These are phyloP conservation scores for Phytophthora cactorum DNA, from an alignment of 352 stramenopile genomes.

Conservation along the genomic window DNA sequence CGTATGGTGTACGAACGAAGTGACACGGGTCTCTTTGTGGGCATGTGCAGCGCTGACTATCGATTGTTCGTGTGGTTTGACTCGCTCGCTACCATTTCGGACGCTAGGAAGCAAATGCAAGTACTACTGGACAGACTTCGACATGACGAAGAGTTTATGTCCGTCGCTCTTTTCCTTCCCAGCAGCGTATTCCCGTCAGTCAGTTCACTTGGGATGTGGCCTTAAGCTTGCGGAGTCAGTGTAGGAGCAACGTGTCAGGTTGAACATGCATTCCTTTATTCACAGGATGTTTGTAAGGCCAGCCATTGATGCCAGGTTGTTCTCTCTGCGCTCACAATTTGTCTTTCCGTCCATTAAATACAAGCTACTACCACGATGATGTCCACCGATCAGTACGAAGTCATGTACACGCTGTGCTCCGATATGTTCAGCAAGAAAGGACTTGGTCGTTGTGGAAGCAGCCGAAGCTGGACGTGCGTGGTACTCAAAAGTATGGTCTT, in stretches of 20 bases:
- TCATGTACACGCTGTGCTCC: too few species aligned
- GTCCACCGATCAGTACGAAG: too few species aligned
- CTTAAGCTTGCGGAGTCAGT: conserved; percentile 10
- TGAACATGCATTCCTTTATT: neutral
- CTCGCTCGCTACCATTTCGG: conserved; percentile 45
- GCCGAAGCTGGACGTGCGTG: neutral
- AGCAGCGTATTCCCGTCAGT: conserved; percentile 30
- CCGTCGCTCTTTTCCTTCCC: conserved; percentile 42
- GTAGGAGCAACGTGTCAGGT: neutral
- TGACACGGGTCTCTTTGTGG: conserved; percentile 54
- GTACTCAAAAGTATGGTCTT: neutral
- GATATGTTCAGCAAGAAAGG: too few species aligned
- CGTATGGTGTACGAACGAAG: conserved; percentile 63
- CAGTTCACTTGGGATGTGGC: conserved; percentile 34
- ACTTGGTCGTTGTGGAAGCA: neutral
- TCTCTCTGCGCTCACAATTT: too few species aligned
- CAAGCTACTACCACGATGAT: too few species aligned
- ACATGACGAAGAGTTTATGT: conserved; percentile 63
- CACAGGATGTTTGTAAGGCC: neutral
- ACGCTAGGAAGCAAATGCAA: conserved; percentile 60
- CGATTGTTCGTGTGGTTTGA: conserved; percentile 68
- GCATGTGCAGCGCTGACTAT: conserved; percentile 58
- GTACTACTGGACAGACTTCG: conserved; percentile 63
- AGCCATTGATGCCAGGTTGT: too few species aligned
- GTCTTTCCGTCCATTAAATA: too few species aligned